These are phyloP conservation scores for Kockovaella imperatae DNA, from an alignment of 768 basidiomycete genomes.

Conservation along the genomic window DNA sequence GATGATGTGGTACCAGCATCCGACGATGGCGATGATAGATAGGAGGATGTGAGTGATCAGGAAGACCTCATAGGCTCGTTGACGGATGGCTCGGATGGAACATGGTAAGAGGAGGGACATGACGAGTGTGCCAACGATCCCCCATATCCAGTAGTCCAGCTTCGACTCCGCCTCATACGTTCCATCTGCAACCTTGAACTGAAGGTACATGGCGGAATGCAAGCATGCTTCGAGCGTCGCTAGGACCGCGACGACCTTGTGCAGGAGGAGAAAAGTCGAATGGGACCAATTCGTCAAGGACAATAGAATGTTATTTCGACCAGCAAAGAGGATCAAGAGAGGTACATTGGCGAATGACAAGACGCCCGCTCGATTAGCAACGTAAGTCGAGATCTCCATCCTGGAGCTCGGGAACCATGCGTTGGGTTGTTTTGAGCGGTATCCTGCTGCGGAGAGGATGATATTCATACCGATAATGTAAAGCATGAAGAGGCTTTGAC, in stretches of 20 bases:
- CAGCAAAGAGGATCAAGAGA: constrained; percentile 13
- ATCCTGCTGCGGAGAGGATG: constrained; percentile 5
- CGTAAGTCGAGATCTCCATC: constrained; percentile 7
- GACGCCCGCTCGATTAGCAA: constrained; percentile 10
- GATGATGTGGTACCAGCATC: constrained; percentile 24
- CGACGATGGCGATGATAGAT: constrained; percentile 10
- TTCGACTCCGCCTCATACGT: constrained; percentile 6
- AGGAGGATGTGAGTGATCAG: constrained; percentile 22
- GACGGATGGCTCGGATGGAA: constrained; percentile 17
- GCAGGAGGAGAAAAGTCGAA: constrained; percentile 17
- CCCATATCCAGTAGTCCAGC: constrained; percentile 19
- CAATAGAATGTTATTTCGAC: constrained; percentile 16
- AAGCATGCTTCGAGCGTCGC: constrained; percentile 16
- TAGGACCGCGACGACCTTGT: constrained; percentile 18
- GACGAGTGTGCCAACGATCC: constrained; percentile 13
- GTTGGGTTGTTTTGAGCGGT: constrained; percentile 6
- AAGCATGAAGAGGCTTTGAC: constrained; percentile 2
- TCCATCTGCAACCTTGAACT: constrained; percentile 14
- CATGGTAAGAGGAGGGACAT: constrained; percentile 23
- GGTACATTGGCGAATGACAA: constrained; percentile 11
- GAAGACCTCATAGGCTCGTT: constrained; percentile 26
- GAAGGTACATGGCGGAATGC: constrained; percentile 7
- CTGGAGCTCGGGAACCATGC: constrained; percentile 2
- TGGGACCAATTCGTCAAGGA: constrained; percentile 17
- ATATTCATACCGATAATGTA: neutral